Percentiles rank a stretch among this genome's conserved stretches.
These are phyloP conservation scores for Paramarasmius palmivorus DNA, from an alignment of 1,284 basidiomycete species.

Conservation along the genomic window DNA sequence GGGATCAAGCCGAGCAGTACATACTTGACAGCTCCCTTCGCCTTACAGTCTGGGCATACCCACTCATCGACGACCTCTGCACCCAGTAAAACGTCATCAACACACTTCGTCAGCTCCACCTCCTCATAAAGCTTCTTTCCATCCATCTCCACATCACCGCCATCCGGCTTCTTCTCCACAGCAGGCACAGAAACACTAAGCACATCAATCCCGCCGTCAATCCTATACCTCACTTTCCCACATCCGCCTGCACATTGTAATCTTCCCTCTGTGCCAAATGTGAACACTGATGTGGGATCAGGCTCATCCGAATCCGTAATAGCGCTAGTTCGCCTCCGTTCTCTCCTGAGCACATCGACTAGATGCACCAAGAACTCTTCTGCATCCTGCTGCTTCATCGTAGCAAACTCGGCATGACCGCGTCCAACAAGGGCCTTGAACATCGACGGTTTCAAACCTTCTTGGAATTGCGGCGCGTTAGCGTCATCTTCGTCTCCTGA, in stretches of 20 bases:
- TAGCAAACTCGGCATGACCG: constrained; percentile 93
- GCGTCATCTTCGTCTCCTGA: constrained; percentile 10
- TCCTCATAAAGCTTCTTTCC: constrained; percentile 70
- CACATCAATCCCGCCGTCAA: constrained; percentile 71
- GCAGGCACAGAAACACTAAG: constrained; percentile 83
- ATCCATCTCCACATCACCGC: constrained; percentile 29
- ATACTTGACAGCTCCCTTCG: constrained; percentile 46
- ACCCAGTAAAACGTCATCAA: constrained; percentile 62
- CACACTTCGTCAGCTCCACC: constrained; percentile 68
- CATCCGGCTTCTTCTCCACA: constrained; percentile 38
- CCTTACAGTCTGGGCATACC: constrained; percentile 48
- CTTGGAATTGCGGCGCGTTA: constrained; percentile 65
- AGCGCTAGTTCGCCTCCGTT: constrained; percentile 45
- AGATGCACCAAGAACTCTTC: constrained; percentile 94
- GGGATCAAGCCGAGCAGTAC: constrained; percentile 12
- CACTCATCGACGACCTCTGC: constrained; percentile 75
- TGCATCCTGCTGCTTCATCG: constrained; percentile 97
- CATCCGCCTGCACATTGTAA: constrained; percentile 82
- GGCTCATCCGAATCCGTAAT: constrained; percentile 29
- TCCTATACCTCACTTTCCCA: constrained; percentile 84
- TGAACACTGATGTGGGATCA: constrained; percentile 78
- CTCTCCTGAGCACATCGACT: constrained; percentile 67
- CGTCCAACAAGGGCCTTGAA: constrained; percentile 93
- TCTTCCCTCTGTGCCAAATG: constrained; percentile 84
- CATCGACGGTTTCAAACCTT: constrained; percentile 80